Percentiles rank a stretch among this genome's conserved stretches.
These are phyloP conservation scores for Acacia melanoxylon DNA, from an alignment of 306 rosid genomes.

Conservation along the genomic window DNA sequence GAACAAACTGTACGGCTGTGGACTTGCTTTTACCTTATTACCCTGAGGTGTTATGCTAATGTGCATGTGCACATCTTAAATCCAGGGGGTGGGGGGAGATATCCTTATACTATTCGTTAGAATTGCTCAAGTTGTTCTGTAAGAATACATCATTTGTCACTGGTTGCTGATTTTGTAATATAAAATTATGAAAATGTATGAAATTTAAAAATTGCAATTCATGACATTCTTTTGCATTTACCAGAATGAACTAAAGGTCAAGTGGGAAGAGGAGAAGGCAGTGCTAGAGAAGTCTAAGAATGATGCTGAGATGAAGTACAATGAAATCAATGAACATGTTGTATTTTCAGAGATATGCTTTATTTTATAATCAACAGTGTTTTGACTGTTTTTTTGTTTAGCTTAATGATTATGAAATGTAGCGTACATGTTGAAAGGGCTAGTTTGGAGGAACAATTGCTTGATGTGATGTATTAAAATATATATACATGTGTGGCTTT, in stretches of 20 bases:
- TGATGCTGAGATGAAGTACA: constrained; percentile 71
- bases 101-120: background rate
- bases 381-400: background rate
- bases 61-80: background rate
- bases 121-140: background rate
- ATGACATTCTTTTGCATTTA: constrained; percentile 4
- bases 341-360: background rate
- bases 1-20: background rate
- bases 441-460: too few relatives aligned
- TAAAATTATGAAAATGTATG: background rate
- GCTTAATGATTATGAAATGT: background rate
- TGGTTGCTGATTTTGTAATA: background rate
- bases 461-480: too few relatives aligned
- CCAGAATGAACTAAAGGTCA: constrained; percentile 75
- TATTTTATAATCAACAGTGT: background rate
- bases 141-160: background rate
- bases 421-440: background rate
- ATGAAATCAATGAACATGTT: constrained; percentile 94
- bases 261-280: constrained; percentile 69
- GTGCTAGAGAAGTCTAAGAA: constrained; percentile 51
- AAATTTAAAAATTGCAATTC: background rate
- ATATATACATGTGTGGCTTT: too few relatives aligned
- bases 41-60: too few relatives aligned
- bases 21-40: constrained; percentile 17
- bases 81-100: too few relatives aligned